phyloP scores from a whole-genome alignment of 164 flowering plant genomes.

The Nymphaea colorata region DNA sequence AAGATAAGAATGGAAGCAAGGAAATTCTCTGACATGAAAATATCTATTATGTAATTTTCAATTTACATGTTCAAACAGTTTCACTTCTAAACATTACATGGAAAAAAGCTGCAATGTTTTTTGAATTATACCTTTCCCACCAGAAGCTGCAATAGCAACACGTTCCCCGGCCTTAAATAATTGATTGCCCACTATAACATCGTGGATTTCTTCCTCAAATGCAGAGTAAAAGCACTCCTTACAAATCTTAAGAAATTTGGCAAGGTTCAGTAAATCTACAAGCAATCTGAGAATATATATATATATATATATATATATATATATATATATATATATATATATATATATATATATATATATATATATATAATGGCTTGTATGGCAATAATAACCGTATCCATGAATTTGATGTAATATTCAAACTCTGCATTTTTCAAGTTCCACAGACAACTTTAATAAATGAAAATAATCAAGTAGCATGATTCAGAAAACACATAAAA shows the following conservation, averaged over 20 bases:
- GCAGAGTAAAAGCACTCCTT: conserved; percentile 86
- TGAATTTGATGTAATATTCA: background rate
- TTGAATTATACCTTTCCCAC: conserved; percentile 70
- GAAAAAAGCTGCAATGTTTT: background rate
- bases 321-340: background rate
- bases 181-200: conserved; percentile 65
- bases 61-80: background rate
- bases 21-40: background rate
- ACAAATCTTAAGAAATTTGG: conserved; percentile 47
- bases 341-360: background rate
- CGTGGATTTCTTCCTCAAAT: conserved; percentile 92
- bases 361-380: background rate
- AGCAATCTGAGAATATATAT: background rate
- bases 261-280: background rate
- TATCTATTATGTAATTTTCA: background rate
- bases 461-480: background rate
- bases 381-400: background rate
- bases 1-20: background rate
- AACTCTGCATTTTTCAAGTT: background rate
- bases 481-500: too few relatives aligned
- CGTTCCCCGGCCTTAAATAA: conserved; percentile 88
- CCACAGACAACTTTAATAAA: background rate
- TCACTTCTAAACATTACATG: background rate
- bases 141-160: conserved; percentile 91
- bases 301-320: background rate